A percentile compares a stretch with the other conserved stretches of the same genome.
These are phyloP conservation scores for Coniferiporia sulphurascens DNA, from an alignment of 1,284 basidiomycete species.

Conservation along the genomic window DNA sequence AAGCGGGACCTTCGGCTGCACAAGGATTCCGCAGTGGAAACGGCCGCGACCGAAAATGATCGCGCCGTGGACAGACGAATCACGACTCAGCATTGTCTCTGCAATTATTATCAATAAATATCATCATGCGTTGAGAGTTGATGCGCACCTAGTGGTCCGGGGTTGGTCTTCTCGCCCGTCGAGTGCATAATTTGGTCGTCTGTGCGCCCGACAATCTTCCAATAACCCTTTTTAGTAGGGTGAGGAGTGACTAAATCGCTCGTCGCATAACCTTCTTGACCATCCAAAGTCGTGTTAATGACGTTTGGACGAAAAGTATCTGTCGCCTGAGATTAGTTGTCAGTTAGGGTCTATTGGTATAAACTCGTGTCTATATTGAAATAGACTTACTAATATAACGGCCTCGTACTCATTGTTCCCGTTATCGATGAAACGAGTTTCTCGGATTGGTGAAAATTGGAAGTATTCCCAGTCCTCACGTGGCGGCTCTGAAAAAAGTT, in stretches of 20 bases:
- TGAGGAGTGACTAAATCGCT: too few relatives aligned
- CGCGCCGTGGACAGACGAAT: constrained; percentile 29
- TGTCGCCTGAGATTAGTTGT: background rate
- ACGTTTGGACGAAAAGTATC: constrained; percentile 11
- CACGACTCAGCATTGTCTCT: constrained; percentile 35
- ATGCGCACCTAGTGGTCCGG: too few relatives aligned
- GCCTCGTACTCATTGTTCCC: too few relatives aligned
- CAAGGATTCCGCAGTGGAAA: constrained; percentile 38
- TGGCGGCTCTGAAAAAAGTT: too few relatives aligned
- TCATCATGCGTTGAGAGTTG: background rate
- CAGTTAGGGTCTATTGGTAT: background rate
- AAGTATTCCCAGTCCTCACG: too few relatives aligned
- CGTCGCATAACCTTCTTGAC: constrained; percentile 31
- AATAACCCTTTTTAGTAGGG: too few relatives aligned
- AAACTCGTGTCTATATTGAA: background rate
- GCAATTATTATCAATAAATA: background rate
- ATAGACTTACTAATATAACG: constrained; percentile 7
- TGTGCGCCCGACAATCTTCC: constrained; percentile 39
- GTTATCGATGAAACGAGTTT: too few relatives aligned
- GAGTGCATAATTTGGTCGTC: constrained; percentile 51
- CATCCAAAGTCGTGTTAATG: constrained; percentile 27
- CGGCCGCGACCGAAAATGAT: constrained; percentile 38
- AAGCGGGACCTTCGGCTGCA: constrained; percentile 33
- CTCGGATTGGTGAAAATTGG: too few relatives aligned
- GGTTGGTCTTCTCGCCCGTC: constrained; percentile 49